Evolutionary conservation across 2,329 filamentous ascomycete genomes (phyloP).

Genomic region (Colletotrichum paranaense): DNA sequence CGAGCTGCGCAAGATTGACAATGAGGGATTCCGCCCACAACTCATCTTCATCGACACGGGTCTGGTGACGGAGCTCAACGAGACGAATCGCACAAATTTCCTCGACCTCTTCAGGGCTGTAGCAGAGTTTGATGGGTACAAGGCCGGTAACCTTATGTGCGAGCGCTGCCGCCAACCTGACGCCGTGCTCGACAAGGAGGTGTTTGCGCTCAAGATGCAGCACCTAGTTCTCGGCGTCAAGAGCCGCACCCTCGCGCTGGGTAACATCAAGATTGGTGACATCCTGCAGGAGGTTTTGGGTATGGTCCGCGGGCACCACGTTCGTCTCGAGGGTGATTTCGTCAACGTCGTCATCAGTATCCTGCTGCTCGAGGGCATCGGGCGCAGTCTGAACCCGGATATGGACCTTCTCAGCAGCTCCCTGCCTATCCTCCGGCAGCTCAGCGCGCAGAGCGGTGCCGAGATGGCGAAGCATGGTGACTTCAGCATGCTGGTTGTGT

Average conservation of each 20-base stretch:
- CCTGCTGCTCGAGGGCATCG: slow-evolving; percentile 92
- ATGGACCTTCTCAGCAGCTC: slow-evolving; percentile 88
- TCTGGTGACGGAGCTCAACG: slow-evolving; percentile 92
- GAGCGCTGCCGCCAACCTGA: slow-evolving; percentile 93
- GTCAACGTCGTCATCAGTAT: slow-evolving; percentile 98
- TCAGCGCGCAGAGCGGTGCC: slow-evolving; percentile 82
- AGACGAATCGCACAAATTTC: slow-evolving; percentile 88
- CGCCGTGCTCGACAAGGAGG: slow-evolving; percentile 86
- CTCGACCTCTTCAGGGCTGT: slow-evolving; percentile 95
- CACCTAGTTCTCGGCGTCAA: slow-evolving; percentile 94
- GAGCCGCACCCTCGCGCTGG: slow-evolving; percentile 87
- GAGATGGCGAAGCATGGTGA: slow-evolving; percentile 78
- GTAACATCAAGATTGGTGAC: slow-evolving; percentile 96
- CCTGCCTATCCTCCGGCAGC: slow-evolving; percentile 87
- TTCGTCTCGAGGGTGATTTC: slow-evolving; percentile 95
- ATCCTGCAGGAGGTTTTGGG: slow-evolving; percentile 89
- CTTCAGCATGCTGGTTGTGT: slow-evolving; percentile 88
- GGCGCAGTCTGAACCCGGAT: slow-evolving; percentile 84
- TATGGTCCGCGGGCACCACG: slow-evolving; percentile 94
- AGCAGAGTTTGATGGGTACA: slow-evolving; percentile 97
- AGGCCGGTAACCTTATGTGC: slow-evolving; percentile 94
- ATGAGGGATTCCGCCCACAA: slow-evolving; percentile 91
- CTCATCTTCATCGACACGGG: slow-evolving; percentile 98
- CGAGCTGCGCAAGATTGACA: slow-evolving; percentile 81
- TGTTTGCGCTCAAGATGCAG: slow-evolving; percentile 97